Evolutionary conservation across 176 grass and related monocot species (phyloP), one percentile per base, ranked within the genome.

Genomic region (Stipa capillata): DNA sequence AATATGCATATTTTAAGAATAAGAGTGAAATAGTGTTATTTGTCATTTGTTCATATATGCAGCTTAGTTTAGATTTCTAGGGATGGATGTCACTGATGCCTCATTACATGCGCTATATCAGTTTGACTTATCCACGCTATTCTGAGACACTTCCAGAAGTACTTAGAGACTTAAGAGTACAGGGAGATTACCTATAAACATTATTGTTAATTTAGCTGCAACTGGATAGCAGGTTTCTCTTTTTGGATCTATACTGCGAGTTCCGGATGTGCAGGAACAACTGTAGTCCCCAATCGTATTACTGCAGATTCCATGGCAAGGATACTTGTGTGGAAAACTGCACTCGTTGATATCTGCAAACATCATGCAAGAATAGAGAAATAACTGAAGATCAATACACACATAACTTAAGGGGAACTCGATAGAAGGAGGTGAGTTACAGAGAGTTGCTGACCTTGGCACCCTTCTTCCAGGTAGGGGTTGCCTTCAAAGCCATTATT

Each of bases 111-210:
- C 10, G 18, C 65, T 79, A 24, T 35, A 45, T 56, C 67, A 79
- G 14, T 34, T 29, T 4, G 39, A 63, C 42, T 18, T 69, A 24
- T 11, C 4, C 7, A 40, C 76, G 52, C 7, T 76, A 63, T 82
- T 63, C 25, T 44, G 27, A 12, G 25, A 48, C 17, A 55, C 18
- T 24, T 27, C 50, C 18, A 42, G 52, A 82, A 68, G 10, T 58
- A 5, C 70, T 41, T 72, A 11, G 24, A n/a, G n/a, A n/a, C n/a
- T n/a, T n/a, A n/a, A n/a, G n/a, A 77, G 39, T 42, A 59, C 8
- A 56, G 42, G 40, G 20, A 80, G 33, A 67, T 80, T 86, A 87
- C 85, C 85, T 87, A 71, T 62, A 65, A 87, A 87, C 28, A 21
- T 43, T 87, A 82, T 87, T 45, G 73, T 87, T 40, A 78, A n/a